Conservation (phyloP, 2,329 filamentous ascomycete species). For the Fusarium virguliforme region DNA sequence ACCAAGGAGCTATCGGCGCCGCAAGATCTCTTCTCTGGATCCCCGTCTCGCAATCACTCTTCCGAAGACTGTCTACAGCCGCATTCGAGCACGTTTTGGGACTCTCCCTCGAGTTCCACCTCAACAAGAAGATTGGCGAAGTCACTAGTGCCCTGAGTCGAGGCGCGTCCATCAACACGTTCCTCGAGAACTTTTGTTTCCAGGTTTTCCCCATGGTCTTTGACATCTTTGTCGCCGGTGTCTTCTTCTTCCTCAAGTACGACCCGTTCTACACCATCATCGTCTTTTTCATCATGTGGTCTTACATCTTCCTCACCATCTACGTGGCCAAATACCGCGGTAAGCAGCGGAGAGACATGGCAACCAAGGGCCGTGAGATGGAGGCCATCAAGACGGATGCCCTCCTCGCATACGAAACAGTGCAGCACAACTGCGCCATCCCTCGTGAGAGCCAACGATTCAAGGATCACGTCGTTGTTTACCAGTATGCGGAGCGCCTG, state of each 20-base stretch:
- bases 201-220: slow-evolving; percentile 67
- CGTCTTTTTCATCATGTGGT: slow-evolving; percentile 65
- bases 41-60: slow-evolving; percentile 63
- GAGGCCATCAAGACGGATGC: slow-evolving; percentile 66
- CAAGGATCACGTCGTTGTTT: slow-evolving; percentile 66
- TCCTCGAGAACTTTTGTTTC: slow-evolving; percentile 66
- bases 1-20: slow-evolving; percentile 62
- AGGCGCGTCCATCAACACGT: slow-evolving; percentile 65
- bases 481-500: slow-evolving; percentile 61
- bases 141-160: slow-evolving; percentile 66
- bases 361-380: slow-evolving; percentile 63
- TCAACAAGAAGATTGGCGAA: slow-evolving; percentile 67
- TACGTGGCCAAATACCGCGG: slow-evolving; percentile 66
- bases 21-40: slow-evolving; percentile 64
- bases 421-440: slow-evolving; percentile 77
- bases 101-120: slow-evolving; percentile 66
- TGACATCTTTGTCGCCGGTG: slow-evolving; percentile 66
- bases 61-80: slow-evolving; percentile 60
- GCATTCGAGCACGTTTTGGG: slow-evolving; percentile 65
- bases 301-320: slow-evolving; percentile 67
- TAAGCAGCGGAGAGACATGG: slow-evolving; percentile 63
- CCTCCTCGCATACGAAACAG: slow-evolving; percentile 69
- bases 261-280: slow-evolving; percentile 67
- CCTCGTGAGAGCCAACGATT: slow-evolving; percentile 72
- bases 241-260: slow-evolving; percentile 63